Evolutionary conservation across 2,329 filamentous ascomycete species (phyloP).

Genomic region (Aspergillus carbonarius): DNA sequence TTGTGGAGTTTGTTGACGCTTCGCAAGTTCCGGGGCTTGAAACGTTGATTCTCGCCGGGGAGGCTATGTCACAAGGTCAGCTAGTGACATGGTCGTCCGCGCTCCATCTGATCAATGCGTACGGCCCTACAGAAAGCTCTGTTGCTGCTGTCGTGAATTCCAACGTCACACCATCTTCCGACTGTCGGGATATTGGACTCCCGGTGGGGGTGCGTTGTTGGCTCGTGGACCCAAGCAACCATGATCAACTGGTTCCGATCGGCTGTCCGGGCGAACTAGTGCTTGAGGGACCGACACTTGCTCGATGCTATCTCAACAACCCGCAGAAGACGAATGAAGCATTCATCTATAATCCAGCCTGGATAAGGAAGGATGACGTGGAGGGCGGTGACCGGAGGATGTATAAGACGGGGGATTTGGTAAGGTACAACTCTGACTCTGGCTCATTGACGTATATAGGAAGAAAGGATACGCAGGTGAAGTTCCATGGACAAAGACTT

Average conservation of each 20-base stretch:
- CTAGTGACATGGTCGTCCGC: slow-evolving; percentile 35
- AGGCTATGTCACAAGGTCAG: slow-evolving; percentile 49
- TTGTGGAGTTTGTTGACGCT: slow-evolving; percentile 51
- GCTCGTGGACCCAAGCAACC: slow-evolving; percentile 42
- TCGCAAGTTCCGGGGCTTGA: slow-evolving; percentile 45
- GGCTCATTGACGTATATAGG: slow-evolving; percentile 50
- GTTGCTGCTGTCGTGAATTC: slow-evolving; percentile 38
- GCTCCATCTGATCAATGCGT: slow-evolving; percentile 43
- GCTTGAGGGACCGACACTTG: slow-evolving; percentile 55
- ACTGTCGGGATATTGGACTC: slow-evolving; percentile 37
- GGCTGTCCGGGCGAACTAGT: slow-evolving; percentile 40
- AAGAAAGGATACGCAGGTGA: slow-evolving; percentile 67
- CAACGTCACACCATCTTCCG: slow-evolving; percentile 29
- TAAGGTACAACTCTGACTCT: slow-evolving; percentile 37
- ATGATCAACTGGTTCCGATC: slow-evolving; percentile 43
- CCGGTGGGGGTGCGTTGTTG: slow-evolving; percentile 37
- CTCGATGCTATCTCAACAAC: slow-evolving; percentile 61
- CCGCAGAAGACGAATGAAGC: slow-evolving; percentile 56
- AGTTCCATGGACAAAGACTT: slow-evolving; percentile 64
- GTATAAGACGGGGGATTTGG: slow-evolving; percentile 44
- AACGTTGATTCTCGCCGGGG: slow-evolving; percentile 46
- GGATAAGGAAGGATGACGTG: slow-evolving; percentile 46
- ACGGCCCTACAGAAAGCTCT: slow-evolving; percentile 46
- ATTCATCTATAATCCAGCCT: slow-evolving; percentile 58
- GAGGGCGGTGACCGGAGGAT: slow-evolving; percentile 28